Evolutionary conservation across 2,329 filamentous ascomycete species (phyloP).

Genomic region (Talaromyces islandicus): DNA sequence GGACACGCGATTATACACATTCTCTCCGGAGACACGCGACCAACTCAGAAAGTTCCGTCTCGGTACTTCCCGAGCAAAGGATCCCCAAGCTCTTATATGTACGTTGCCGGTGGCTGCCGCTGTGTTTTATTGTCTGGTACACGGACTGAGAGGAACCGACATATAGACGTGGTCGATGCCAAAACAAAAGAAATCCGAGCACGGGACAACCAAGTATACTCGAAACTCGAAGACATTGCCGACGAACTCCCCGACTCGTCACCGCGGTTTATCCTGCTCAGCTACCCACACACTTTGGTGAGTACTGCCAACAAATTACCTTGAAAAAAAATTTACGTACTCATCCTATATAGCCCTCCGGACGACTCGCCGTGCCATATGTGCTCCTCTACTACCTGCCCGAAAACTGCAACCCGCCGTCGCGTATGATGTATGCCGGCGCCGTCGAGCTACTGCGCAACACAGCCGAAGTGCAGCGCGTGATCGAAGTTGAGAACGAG

Average conservation of each 20-base stretch:
- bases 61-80: conserved; percentile 77
- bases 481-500: conserved; percentile 75
- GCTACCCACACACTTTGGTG: conserved; percentile 84
- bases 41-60: conserved; percentile 92
- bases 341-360: conserved; percentile 56
- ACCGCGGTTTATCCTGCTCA: conserved; percentile 82
- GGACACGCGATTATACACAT: conserved; percentile 85
- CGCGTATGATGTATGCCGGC: conserved; percentile 90
- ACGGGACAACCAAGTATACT: conserved; percentile 75
- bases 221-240: conserved; percentile 68
- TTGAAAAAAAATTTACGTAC: background rate
- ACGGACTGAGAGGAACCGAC: conserved; percentile 10
- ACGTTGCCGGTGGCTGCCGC: conserved; percentile 37
- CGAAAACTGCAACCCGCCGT: conserved; percentile 78
- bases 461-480: conserved; percentile 79
- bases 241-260: conserved; percentile 91
- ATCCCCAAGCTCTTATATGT: conserved; percentile 92
- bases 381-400: conserved; percentile 93
- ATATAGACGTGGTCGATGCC: conserved; percentile 80
- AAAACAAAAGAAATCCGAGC: conserved; percentile 83
- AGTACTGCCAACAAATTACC: conserved; percentile 15
- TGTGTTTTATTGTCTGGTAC: background rate
- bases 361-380: conserved; percentile 83
- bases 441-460: conserved; percentile 95
- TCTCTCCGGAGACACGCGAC: conserved; percentile 83